Conservation (phyloP, 2,329 filamentous ascomycete species). For the Orbilia quercus region DNA sequence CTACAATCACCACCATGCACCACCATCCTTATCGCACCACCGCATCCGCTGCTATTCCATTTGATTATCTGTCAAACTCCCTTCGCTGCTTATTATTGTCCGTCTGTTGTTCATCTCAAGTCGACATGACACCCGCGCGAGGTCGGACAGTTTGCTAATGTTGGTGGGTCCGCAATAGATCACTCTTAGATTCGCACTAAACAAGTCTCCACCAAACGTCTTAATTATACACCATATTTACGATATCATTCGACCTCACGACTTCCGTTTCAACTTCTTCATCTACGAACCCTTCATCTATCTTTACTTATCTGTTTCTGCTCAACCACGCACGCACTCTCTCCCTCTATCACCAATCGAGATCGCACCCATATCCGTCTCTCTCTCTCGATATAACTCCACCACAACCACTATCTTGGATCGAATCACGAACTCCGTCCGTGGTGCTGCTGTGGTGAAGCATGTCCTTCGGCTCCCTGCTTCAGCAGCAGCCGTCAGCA, state of each 20-base stretch:
- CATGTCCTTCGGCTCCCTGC: slow-evolving; percentile 56
- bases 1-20: too few species aligned
- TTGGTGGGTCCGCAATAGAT: slow-evolving; percentile 41
- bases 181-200: slow-evolving; percentile 20
- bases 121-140: slow-evolving; percentile 24
- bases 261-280: not conserved
- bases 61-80: slow-evolving; percentile 15
- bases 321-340: not conserved
- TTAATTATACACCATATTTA: slow-evolving; percentile 14
- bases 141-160: slow-evolving; percentile 47
- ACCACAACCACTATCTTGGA: slow-evolving; percentile 12
- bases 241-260: not conserved
- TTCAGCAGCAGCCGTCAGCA: slow-evolving; percentile 55
- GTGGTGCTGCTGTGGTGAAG: slow-evolving; percentile 41
- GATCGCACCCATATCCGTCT: not conserved
- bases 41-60: not conserved
- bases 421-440: slow-evolving; percentile 3
- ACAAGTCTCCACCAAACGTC: slow-evolving; percentile 20
- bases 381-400: not conserved
- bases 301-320: too few species aligned
- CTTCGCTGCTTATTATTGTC: not conserved
- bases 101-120: slow-evolving; percentile 9
- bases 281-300: slow-evolving; percentile 8
- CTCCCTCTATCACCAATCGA: slow-evolving; percentile 3
- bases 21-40: not conserved